A percentile compares a stretch with the other conserved stretches of the same genome.
These are phyloP conservation scores for Zygnema cylindricum DNA, from an alignment of 139 green algal genomes.

Conservation along the genomic window DNA sequence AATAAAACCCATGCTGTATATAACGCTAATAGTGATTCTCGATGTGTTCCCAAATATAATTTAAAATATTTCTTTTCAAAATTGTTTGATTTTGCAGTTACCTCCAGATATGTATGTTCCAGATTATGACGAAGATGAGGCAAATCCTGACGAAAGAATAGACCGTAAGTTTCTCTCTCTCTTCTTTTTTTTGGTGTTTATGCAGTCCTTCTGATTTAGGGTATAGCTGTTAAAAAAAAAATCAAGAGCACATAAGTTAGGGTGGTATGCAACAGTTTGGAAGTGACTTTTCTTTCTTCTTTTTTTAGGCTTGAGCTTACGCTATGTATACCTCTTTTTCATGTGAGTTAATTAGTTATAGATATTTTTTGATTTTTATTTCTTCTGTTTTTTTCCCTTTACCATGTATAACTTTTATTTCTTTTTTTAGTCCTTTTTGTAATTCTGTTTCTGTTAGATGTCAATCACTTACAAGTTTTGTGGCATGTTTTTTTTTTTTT, in stretches of 20 bases:
- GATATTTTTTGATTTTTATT: too few relatives aligned
- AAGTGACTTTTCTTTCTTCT: background rate
- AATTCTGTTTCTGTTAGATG: too few relatives aligned
- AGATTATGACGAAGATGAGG: conserved; percentile 56
- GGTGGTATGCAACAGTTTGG: background rate
- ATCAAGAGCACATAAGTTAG: background rate
- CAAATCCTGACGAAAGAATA: conserved; percentile 42
- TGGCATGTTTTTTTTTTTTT: too few relatives aligned
- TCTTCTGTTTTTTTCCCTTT: too few relatives aligned
- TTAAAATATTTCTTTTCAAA: background rate
- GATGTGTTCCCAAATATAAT: background rate
- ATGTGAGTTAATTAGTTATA: too few relatives aligned
- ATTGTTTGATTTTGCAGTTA: conserved; percentile 18
- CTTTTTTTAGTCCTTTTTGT: too few relatives aligned
- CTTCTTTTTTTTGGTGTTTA: background rate
- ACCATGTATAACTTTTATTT: too few relatives aligned
- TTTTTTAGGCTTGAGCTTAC: background rate
- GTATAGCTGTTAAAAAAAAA: background rate
- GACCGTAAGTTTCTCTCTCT: conserved; percentile 10
- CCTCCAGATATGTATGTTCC: conserved; percentile 53
- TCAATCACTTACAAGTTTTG: too few relatives aligned
- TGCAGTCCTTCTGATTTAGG: too few relatives aligned
- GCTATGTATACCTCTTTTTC: too few relatives aligned
- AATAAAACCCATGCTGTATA: too few relatives aligned
- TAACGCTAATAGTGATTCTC: too few relatives aligned